Evolutionary conservation across 306 rosid genomes (phyloP).

Genomic region (Abrus pulchellus): DNA sequence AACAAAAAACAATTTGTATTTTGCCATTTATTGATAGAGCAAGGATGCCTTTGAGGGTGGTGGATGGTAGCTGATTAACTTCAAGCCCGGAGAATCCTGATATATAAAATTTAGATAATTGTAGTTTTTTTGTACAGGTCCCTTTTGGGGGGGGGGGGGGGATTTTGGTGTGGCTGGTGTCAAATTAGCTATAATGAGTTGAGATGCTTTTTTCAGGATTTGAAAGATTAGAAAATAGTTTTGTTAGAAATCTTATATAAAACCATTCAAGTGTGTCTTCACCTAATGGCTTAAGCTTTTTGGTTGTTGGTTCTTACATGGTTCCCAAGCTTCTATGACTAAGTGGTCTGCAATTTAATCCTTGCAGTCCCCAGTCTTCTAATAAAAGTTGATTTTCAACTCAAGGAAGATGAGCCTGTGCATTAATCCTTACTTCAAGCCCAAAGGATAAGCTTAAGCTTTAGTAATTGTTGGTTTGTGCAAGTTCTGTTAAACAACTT

Average conservation of each 20-base stretch:
- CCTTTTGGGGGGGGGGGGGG: neutral
- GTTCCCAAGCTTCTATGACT: neutral
- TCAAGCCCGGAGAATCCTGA: neutral
- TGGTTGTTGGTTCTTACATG: neutral
- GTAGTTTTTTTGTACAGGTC: neutral
- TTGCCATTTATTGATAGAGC: slow-evolving; percentile 29
- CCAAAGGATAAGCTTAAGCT: neutral
- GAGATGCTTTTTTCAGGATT: slow-evolving; percentile 1
- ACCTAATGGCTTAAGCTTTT: neutral
- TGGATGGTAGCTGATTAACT: neutral
- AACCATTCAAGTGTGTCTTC: neutral
- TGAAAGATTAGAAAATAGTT: slow-evolving; percentile 6
- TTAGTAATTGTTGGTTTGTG: neutral
- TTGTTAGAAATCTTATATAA: neutral
- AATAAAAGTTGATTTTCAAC: neutral
- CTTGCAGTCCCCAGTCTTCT: neutral
- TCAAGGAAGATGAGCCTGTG: neutral
- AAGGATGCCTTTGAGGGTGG: slow-evolving; percentile 17
- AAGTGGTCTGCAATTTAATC: neutral
- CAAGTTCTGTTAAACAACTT: neutral
- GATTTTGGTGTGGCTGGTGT: slow-evolving; percentile 26
- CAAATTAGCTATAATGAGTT: slow-evolving; percentile 21
- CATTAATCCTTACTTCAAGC: neutral
- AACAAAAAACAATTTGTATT: slow-evolving; percentile 2
- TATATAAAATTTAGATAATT: slow-evolving; percentile 15